These are phyloP conservation scores for Botrytis galanthina DNA, from an alignment of 2,329 filamentous ascomycete genomes.

Conservation along the genomic window DNA sequence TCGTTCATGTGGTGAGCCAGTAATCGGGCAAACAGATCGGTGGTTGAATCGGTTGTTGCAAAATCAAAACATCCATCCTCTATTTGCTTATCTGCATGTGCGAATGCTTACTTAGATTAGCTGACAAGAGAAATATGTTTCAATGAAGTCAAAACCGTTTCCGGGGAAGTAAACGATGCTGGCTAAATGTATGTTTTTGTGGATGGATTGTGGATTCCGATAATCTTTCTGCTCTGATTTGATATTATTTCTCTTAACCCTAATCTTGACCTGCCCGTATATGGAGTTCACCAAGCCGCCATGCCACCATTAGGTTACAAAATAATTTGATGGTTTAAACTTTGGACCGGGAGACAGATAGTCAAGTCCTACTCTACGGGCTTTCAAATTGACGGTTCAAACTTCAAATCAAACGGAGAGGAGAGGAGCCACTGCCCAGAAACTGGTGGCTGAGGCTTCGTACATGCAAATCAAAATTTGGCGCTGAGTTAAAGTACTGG, in stretches of 20 bases:
- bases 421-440: not conserved
- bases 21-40: not conserved
- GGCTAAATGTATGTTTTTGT: not conserved
- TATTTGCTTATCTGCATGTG: not conserved
- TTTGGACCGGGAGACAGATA: not conserved
- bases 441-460: not conserved
- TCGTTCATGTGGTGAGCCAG: not conserved
- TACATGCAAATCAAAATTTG: not conserved
- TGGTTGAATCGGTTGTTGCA: not conserved
- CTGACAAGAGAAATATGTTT: not conserved
- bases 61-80: not conserved
- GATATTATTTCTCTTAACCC: not conserved
- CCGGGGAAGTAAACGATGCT: conserved; percentile 9
- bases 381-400: not conserved
- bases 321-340: not conserved
- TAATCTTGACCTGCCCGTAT: not conserved
- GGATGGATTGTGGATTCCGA: not conserved
- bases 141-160: conserved; percentile 3
- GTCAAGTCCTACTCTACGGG: not conserved
- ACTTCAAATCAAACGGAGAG: not conserved
- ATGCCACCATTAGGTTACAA: not conserved
- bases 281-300: not conserved
- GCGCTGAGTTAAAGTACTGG: not conserved
- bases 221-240: not conserved
- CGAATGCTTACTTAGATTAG: not conserved